A percentile compares a stretch with the other conserved stretches of the same genome.
phyloP scores from a whole-genome alignment of 1,284 basidiomycete species.

The Cutaneotrichosporon sp. region DNA sequence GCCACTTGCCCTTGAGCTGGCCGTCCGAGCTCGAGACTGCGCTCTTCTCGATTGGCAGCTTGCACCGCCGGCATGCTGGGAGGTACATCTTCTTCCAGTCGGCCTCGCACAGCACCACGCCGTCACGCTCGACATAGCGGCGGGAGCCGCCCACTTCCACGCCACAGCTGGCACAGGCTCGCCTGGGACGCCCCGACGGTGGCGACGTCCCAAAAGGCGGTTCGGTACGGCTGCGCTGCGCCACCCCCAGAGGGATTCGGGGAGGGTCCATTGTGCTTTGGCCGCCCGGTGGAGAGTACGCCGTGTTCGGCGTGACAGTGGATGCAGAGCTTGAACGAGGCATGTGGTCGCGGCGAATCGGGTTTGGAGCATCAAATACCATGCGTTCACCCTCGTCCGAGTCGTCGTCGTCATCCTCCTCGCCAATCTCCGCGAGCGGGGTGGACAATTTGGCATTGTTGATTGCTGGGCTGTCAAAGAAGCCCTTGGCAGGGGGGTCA shows the following conservation, averaged over 20 bases:
- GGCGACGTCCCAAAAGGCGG: not conserved
- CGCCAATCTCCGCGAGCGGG: conserved; percentile 35
- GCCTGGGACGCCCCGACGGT: conserved; percentile 1
- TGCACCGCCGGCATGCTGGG: conserved; percentile 76
- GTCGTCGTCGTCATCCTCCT: conserved; percentile 27
- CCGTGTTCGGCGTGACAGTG: conserved; percentile 2
- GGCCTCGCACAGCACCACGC: conserved; percentile 67
- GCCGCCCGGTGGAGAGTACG: not conserved
- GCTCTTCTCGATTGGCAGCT: conserved; percentile 74
- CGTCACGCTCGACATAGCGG: conserved; percentile 67
- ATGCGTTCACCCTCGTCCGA: conserved; percentile 27
- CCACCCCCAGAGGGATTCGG: not conserved
- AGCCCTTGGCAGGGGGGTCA: not conserved
- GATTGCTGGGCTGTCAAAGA: not conserved
- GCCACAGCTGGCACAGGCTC: conserved; percentile 61
- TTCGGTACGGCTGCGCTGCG: not conserved
- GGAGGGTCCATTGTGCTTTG: conserved; percentile 7
- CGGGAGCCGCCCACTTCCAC: conserved; percentile 63
- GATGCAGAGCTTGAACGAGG: conserved; percentile 17
- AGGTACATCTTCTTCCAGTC: conserved; percentile 94
- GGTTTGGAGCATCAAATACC: conserved; percentile 3
- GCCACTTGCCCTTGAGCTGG: conserved; percentile 87
- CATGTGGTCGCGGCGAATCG: not conserved
- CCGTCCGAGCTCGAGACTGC: conserved; percentile 86
- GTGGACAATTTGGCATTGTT: not conserved